Evolutionary conservation across 2,329 filamentous ascomycete genomes (phyloP), one percentile per base, ranked within the genome.

Genomic region (Trichocomaceae sp.): DNA sequence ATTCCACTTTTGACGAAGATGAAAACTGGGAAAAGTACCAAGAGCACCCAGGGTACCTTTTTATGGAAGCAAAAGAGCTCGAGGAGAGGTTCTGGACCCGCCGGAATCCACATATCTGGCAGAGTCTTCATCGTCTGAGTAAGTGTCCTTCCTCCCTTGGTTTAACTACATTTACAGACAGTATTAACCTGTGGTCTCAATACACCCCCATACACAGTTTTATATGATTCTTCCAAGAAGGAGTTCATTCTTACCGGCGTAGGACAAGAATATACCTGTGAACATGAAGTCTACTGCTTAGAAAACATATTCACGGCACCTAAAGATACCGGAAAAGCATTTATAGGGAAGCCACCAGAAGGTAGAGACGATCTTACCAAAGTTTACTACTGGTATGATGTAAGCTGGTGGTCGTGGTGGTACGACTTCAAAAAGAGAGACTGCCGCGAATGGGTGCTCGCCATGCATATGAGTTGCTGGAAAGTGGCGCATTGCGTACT

Each of bases 391-490:
- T 19, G 12, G 6, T 12, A 1, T 13, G 29, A 52, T n/a, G 20
- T 45, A n/a, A 7, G 3, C 50, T 37, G 41, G 41, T 52, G 50
- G 50, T 26, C 23, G 37, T 20, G 13, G 8, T 6, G n/a, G 19
- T 22, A 3, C 15, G n/a, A 12, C 15, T 15, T 31, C 10, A 37
- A 35, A n/a, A 46, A 22, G 41, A 15, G 13, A 10, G 50, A 46
- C 26, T 44, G 39, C 39, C 41, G 41, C 19, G 4, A 52, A 35
- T 46, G 13, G 41, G 8, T 26, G 22, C 20, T 52, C 19, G 39
- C 17, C 50, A 46, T 52, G n/a, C 50, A 48, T 44, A 52, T 52
- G 26, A 52, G 41, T 52, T 45, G 39, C 49, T 51, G 39, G 37
- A 51, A 44, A 20, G 26, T 45, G 23, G 49, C 39, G 12, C 49